Evolutionary conservation across 495 filamentous ascomycete genomes (phyloP).

Genomic region (Jackrogersella multiformis): DNA sequence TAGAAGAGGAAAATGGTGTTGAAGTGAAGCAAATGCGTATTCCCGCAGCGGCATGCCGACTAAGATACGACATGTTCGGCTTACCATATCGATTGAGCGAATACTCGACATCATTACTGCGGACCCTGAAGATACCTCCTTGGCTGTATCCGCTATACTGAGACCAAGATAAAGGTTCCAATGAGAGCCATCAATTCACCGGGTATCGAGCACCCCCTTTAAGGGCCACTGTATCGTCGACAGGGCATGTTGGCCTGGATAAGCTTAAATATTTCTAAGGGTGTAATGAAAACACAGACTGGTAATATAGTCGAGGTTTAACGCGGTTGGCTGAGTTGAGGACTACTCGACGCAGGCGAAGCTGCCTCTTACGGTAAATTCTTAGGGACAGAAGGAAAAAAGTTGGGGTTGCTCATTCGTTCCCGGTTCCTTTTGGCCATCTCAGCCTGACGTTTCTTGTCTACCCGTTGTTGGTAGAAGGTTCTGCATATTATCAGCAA

Average conservation of each 20-base stretch:
- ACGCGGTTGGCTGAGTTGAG: constrained; percentile 4
- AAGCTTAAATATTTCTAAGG: constrained; percentile 15
- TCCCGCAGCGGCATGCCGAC: constrained; percentile 31
- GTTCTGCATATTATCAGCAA: constrained; percentile 62
- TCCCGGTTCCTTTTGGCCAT: constrained; percentile 84
- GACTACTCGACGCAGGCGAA: not conserved
- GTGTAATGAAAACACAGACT: not conserved
- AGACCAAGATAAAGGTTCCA: not conserved
- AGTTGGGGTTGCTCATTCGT: constrained; percentile 76
- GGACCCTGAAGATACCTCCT: constrained; percentile 9
- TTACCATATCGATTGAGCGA: constrained; percentile 21
- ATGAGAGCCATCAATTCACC: constrained; percentile 10
- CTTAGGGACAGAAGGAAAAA: constrained; percentile 86
- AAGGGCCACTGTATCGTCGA: not conserved
- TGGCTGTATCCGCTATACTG: not conserved
- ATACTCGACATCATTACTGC: constrained; percentile 13
- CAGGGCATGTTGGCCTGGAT: constrained; percentile 1
- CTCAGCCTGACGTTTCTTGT: constrained; percentile 80
- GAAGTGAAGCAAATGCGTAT: constrained; percentile 27
- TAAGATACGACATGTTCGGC: constrained; percentile 29
- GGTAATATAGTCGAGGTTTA: not conserved
- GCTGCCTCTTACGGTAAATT: constrained; percentile 60
- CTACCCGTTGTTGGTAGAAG: constrained; percentile 86
- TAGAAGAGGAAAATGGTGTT: constrained; percentile 10
- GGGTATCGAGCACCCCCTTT: not conserved